Base-by-base conservation (phyloP, 2,329 filamentous ascomycete species). In the Beauveria sp. region DNA sequence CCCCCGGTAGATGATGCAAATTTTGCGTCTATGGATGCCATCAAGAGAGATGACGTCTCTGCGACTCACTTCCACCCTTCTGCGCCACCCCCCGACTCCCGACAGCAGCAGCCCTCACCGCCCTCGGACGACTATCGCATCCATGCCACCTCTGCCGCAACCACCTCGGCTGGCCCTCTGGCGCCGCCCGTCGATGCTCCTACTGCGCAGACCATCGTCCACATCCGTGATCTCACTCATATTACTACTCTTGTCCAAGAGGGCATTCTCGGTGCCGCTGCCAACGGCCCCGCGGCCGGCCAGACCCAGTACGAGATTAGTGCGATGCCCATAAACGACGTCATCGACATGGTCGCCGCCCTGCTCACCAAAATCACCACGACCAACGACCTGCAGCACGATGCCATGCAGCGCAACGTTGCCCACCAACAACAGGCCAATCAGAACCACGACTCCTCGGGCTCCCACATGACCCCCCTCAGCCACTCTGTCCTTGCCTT, bases 261-360 rank as follows among this genome's bases (percentile, higher is more conserved):
- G 65, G 91, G 96, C 66, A 78, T 87, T 63, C 79, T 88, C 70
- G 86, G 78, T 26, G 76, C 76, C n/a, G 42, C 59, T n/a, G 55
- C 49, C 43, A 45, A 22, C 38, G 56, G 47, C 46, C 10, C 56
- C 30, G 22, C 61, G 22, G n/a, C 55, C 5, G 55, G 50, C 9
- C 80, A 80, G 65, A 82, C 82, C 75, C 86, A 85, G 71, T 99
- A 96, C 73, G 95, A 98, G 74, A 97, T 99, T 68, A 97, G 93
- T 76, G 90, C 86, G 58, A 98, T 99, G 93, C 95, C 95, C 58
- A 96, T 98, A 60, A 86, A 89, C 66, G 93, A 99, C 71, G 91
- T 99, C 67, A 99, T 99, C 71, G 93, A 98, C 75, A 98, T 99
- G 95, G 95, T 99, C 4, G 95, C 95, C 5, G 95, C 93, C 7